Evolutionary conservation across 169 alveolate species (phyloP).

Genomic region (Eimeria acervulina): DNA sequence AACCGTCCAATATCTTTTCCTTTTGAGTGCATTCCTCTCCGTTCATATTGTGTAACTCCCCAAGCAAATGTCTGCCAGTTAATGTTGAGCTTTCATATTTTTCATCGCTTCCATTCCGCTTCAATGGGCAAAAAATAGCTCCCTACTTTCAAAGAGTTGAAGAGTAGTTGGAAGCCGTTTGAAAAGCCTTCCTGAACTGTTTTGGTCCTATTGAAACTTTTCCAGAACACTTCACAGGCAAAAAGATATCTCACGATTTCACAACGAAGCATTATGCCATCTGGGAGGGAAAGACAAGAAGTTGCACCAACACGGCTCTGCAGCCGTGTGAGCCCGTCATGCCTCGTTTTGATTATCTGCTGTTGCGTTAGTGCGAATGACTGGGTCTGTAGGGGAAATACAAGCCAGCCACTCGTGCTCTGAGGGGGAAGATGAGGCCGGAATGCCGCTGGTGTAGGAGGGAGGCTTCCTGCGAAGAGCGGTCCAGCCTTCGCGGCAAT

Average conservation of each 20-base stretch:
- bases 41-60: background rate
- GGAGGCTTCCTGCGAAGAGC: background rate
- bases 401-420: conserved; percentile 69
- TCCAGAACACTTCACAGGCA: background rate
- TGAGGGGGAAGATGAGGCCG: conserved; percentile 48
- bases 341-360: background rate
- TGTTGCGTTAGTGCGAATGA: background rate
- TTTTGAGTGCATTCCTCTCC: background rate
- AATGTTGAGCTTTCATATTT: background rate
- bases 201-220: background rate
- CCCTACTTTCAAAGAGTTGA: background rate
- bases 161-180: background rate
- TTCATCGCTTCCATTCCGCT: background rate
- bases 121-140: no score
- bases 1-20: no score
- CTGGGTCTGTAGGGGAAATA: conserved; percentile 50
- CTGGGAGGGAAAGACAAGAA: no score
- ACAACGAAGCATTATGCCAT: background rate
- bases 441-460: background rate
- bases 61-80: background rate
- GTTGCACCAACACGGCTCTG: background rate
- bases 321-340: background rate
- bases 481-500: background rate
- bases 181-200: background rate
- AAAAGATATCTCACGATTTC: background rate